Evolutionary conservation across 345 rosid species (phyloP), one percentile per base, ranked within the genome.

Genomic region (Camelina laxa): DNA sequence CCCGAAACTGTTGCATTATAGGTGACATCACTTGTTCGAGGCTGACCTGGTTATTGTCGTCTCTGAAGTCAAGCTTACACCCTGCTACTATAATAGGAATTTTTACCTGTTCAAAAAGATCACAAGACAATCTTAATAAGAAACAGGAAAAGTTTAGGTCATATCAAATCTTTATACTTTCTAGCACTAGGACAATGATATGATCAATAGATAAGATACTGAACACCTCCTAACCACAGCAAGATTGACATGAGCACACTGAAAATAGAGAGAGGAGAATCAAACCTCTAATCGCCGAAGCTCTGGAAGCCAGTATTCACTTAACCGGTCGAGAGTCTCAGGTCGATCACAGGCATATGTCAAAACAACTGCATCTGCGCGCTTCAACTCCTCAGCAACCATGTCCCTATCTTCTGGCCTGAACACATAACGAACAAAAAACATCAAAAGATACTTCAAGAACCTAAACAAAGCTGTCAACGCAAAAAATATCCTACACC

Each of bases 1-100:
- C 98, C 76, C 97, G 88, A 73, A 92, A 95, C 80, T 89, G 95
- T 80, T 95, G 99, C 99, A 95, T 95, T 80, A 95, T 90, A 6
- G 96, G 99, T 38, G 95, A 86, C 99, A 95, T 92, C 74, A 90
- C 96, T 77, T 85, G 86, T 54, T 95, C 96, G 76, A 92, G 82
- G 86, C 85, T 95, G 78, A 92, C 84, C 61, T 81, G 97, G 79
- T 88, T 90, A 39, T 75, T 81, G 69, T 92, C 96, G 57, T 90
- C 97, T 84, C 98, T 87, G 69, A 92, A 70, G 86, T 92, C 99
- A 74, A 95, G 85, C 87, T 90, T 95, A 82, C 99, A 95, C 56
- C 98, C 98, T 55, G 90, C 99, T 31, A 90, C 96, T 67, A 95
- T 92, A 47, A 95, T 93, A 15, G 99, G 98, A 60, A 92, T 96